Conservation (phyloP, 2,329 filamentous ascomycete species). For the Aspergillus sp. region DNA sequence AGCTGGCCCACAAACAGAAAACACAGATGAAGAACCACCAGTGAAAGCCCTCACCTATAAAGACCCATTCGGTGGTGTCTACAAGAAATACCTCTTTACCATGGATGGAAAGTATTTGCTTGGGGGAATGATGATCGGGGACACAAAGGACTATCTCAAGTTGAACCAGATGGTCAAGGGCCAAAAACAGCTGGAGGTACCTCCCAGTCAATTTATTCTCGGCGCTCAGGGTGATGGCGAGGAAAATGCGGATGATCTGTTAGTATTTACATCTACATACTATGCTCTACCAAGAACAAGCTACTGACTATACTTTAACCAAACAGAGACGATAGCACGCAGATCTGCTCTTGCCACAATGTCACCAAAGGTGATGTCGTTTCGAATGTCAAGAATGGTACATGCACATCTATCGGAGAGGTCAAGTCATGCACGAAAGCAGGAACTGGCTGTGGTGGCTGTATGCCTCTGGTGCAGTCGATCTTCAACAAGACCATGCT, state of each 20-base stretch:
- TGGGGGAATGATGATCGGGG: conserved; percentile 97
- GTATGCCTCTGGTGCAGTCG: conserved; percentile 79
- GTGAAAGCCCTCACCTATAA: conserved; percentile 86
- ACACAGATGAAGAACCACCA: conserved; percentile 41
- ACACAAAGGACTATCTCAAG: conserved; percentile 86
- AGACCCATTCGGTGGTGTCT: conserved; percentile 81
- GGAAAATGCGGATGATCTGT: conserved; percentile 69
- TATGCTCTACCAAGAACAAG: not conserved
- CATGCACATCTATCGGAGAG: conserved; percentile 74
- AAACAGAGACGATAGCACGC: conserved; percentile 66
- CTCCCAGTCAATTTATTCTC: conserved; percentile 78
- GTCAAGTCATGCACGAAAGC: conserved; percentile 89
- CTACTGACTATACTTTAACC: conserved; percentile 9
- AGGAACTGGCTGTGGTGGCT: conserved; percentile 85
- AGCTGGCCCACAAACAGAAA: conserved; percentile 30
- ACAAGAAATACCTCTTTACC: conserved; percentile 93
- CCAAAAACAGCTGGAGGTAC: conserved; percentile 71
- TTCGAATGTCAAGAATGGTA: conserved; percentile 67
- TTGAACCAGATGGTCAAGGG: conserved; percentile 81
- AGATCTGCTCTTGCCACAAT: conserved; percentile 91
- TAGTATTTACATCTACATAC: conserved; percentile 16
- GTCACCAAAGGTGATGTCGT: conserved; percentile 80
- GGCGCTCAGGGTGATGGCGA: conserved; percentile 70
- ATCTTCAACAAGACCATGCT: conserved; percentile 90
- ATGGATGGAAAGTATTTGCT: conserved; percentile 83